A percentile compares a stretch with the other conserved stretches of the same genome.
Evolutionary conservation across 305 asterid genomes (phyloP).

Genomic region (Fraxinus baroniana): DNA sequence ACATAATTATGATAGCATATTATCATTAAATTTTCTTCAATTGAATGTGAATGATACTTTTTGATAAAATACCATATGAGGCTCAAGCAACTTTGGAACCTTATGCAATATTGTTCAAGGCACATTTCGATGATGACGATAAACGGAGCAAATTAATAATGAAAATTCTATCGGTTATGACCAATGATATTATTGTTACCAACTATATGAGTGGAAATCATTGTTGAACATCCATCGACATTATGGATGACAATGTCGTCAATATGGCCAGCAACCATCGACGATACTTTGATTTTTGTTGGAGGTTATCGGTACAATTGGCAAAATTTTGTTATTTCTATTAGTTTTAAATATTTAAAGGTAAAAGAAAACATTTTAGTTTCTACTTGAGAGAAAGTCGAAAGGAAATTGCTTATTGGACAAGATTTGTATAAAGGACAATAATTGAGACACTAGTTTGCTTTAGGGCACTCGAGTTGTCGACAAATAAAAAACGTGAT

Average conservation of each 20-base stretch:
- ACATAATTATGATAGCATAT: background rate
- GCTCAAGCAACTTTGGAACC: background rate
- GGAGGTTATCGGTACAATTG: background rate
- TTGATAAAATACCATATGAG: background rate
- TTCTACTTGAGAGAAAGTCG: background rate
- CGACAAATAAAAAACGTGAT: background rate
- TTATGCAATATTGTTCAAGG: background rate
- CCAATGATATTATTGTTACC: background rate
- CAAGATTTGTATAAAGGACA: background rate
- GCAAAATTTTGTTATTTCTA: background rate
- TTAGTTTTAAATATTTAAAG: background rate
- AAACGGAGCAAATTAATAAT: too few relatives aligned
- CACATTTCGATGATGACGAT: background rate
- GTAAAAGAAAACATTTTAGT: background rate
- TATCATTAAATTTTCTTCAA: background rate
- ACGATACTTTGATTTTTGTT: background rate
- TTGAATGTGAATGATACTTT: background rate
- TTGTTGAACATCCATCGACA: background rate
- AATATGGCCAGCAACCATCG: background rate
- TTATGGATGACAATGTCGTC: background rate
- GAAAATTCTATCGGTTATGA: background rate
- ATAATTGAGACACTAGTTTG: background rate
- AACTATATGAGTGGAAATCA: too few relatives aligned
- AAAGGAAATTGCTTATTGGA: background rate
- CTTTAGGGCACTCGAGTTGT: background rate